Percentiles rank a stretch among this genome's conserved stretches.
phyloP scores from a whole-genome alignment of 176 grass and related monocot species.

The Eleusine coracana region DNA sequence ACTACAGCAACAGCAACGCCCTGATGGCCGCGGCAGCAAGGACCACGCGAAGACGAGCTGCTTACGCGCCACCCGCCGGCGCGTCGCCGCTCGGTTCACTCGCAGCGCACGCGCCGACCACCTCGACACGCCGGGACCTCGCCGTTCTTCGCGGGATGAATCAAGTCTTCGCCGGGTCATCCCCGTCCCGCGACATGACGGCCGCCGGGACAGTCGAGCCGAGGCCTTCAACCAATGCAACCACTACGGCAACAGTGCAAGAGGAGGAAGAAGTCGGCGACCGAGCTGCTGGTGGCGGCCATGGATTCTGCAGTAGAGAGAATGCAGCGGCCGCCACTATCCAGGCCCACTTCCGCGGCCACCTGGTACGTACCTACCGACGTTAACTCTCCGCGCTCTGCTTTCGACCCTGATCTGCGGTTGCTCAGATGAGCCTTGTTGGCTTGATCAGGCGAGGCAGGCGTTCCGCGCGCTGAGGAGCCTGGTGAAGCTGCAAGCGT shows the following conservation, averaged over 20 bases:
- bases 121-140: neutral
- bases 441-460: conserved; percentile 39
- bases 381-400: neutral
- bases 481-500: conserved; percentile 55
- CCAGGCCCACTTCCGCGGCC: conserved; percentile 42
- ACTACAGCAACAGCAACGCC: neutral
- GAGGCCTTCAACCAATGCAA: neutral
- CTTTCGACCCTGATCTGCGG: neutral
- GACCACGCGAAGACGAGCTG: neutral
- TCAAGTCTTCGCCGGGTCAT: conserved; percentile 15
- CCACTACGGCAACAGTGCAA: neutral
- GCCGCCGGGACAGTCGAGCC: neutral
- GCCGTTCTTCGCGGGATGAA: conserved; percentile 9
- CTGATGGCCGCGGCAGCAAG: neutral
- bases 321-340: conserved; percentile 37
- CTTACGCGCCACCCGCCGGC: neutral
- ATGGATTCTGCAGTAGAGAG: neutral
- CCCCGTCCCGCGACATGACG: neutral
- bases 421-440: neutral
- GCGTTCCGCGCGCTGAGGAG: conserved; percentile 38
- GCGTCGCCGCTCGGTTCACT: neutral
- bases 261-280: neutral
- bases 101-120: neutral
- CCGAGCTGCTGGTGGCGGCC: neutral
- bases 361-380: conserved; percentile 36